Evolutionary conservation across 208 protist genomes (phyloP), one percentile per base, ranked within the genome.

Genomic region (Acanthamoeba sp.): DNA sequence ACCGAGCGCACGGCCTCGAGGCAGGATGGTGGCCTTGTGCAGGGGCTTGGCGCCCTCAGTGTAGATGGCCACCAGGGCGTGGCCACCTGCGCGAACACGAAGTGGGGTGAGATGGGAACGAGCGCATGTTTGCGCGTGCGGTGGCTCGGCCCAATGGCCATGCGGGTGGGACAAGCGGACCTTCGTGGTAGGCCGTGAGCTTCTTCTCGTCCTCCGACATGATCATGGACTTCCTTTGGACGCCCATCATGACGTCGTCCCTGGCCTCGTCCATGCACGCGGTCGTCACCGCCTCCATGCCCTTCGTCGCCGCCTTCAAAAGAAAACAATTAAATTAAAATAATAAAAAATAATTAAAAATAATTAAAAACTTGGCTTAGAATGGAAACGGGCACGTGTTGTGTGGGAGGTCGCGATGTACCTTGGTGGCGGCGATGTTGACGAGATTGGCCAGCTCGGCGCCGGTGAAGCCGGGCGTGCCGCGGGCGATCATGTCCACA

Each of bases 11-110:
- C 50, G 10, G 66, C 95, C 95, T 42, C 95, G 22, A 40, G 94
- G 98, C 14, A 99, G 97, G 95, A 99, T 99, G 55, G 98, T 99
- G 2, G 99, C 98, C 96, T 99, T 99, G 76, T 99, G 96, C 7
- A 99, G 42, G n/a, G 96, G 98, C 48, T 98, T 96, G 29, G 97
- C 97, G 80, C 98, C 97, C 95, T 98, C 95, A n/a, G 98, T 97
- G 34, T 98, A 96, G 55, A 99, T 93, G 90, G 98, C 99, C 32
- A 99, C 97, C 7, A 99, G 94, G 1, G 99, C 97, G 96, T 99
- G 99, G 14, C 99, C 95, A 24, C 91, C 62, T 27, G n/a, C n/a
- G n/a, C n/a, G n/a, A n/a, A n/a, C n/a, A n/a, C n/a, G n/a, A 62
- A 27, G 12, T 22, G 55, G 55, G 16, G 55, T 27, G 22, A 62